These are phyloP conservation scores for Lentithecium fluviatile DNA, from an alignment of 495 filamentous ascomycete species.

Conservation along the genomic window DNA sequence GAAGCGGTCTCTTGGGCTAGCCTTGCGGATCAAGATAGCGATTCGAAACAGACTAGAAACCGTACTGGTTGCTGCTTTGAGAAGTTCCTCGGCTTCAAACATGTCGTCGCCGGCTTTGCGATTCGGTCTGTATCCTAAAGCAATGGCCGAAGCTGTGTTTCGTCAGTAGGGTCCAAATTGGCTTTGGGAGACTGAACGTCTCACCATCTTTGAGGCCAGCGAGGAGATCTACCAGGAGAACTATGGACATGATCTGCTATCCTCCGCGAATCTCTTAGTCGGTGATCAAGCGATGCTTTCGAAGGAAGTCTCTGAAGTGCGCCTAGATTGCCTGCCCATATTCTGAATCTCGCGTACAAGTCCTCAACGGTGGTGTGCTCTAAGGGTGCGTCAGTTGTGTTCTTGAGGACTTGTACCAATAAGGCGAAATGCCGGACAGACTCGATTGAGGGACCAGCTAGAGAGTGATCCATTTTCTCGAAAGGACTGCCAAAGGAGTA, in stretches of 20 bases:
- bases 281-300: slow-evolving; percentile 34
- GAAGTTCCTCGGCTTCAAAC: slow-evolving; percentile 28
- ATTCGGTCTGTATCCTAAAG: slow-evolving; percentile 20
- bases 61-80: slow-evolving; percentile 16
- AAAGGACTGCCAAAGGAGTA: no score
- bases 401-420: neutral
- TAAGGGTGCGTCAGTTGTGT: neutral
- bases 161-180: neutral
- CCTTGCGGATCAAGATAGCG: slow-evolving; percentile 32
- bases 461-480: no score
- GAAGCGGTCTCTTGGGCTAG: slow-evolving; percentile 31
- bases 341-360: slow-evolving; percentile 12
- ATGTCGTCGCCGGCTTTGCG: neutral
- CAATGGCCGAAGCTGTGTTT: slow-evolving; percentile 16
- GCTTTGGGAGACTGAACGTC: neutral
- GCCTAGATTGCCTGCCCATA: slow-evolving; percentile 32
- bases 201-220: slow-evolving; percentile 34
- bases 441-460: neutral
- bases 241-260: slow-evolving; percentile 28
- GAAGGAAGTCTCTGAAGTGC: slow-evolving; percentile 14
- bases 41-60: slow-evolving; percentile 29
- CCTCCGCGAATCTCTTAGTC: slow-evolving; percentile 34
- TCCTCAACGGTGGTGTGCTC: slow-evolving; percentile 7
- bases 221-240: slow-evolving; percentile 32
- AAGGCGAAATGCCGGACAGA: slow-evolving; percentile 6